Base-by-base conservation (phyloP, 2,329 filamentous ascomycete genomes). In the Pseudocercospora pini-densiflorae region DNA sequence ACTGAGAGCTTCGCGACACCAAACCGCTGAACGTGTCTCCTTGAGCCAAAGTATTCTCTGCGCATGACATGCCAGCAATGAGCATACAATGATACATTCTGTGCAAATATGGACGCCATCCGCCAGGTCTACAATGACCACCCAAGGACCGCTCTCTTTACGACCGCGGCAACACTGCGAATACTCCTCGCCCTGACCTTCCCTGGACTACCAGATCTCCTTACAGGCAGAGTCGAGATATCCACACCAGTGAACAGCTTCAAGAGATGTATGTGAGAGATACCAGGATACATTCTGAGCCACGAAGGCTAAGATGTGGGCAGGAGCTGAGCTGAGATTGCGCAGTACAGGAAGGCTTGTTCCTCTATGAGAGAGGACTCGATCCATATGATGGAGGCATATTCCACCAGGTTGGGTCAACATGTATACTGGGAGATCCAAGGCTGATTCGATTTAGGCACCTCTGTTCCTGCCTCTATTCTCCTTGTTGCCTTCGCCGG, bases 241-340 rank as follows among this genome's bases (percentile, higher is more conserved):
- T 97, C 95, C 53, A 99, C 95, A 23, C 94, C 95, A 45, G 91
- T 98, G 55, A 97, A 93, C 74, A 97, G 94, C 86, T 99, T 97
- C 87, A 98, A 98, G 84, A 88, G 95, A 88, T 84, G 94, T 97
- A 85, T 80, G 90, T 80, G 19, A 55, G 55, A 33, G 54, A 24
- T 21, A 45, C 2, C 2, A 33, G 21, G 57, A 24, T 47, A 16
- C 16, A 2, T 53, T 40, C 21, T 27, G 24, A 27, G 63, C 55
- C 59, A 40, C 31, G 24, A 6, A 33, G 65, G 68, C 68, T 69
- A 64, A 68, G 69, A 19, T 45, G 51, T 21, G 62, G 54, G 60
- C 68, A 74, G 69, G 67, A 73, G 74, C 75, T 77, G 73, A 76
- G 71, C 70, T 51, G 47, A 51, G 47, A 21, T 21, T 58, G 63